phyloP scores from a whole-genome alignment of 495 filamentous ascomycete species.

The Xylaria grammica region DNA sequence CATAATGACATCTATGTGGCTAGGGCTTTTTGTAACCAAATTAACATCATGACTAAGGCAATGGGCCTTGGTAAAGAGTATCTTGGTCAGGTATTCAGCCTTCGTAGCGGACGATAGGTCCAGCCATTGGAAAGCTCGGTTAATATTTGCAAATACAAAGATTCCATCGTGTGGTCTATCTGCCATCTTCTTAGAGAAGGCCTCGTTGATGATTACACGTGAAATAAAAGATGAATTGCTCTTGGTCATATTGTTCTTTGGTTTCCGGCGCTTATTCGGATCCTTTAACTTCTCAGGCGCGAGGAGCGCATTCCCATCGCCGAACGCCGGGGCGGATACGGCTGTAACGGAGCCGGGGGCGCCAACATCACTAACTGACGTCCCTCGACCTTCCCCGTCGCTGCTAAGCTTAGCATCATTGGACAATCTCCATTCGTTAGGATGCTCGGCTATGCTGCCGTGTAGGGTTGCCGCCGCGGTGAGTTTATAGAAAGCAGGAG shows the following conservation, averaged over 20 bases:
- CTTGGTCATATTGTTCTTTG: slow-evolving; percentile 96
- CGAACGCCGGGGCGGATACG: slow-evolving; percentile 71
- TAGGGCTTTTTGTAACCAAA: slow-evolving; percentile 72
- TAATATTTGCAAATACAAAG: slow-evolving; percentile 93
- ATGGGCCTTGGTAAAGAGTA: slow-evolving; percentile 94
- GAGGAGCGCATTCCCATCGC: slow-evolving; percentile 83
- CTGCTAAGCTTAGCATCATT: slow-evolving; percentile 58
- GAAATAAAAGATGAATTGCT: slow-evolving; percentile 98
- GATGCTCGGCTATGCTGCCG: slow-evolving; percentile 64
- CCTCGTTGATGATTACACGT: slow-evolving; percentile 89
- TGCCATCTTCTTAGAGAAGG: slow-evolving; percentile 72
- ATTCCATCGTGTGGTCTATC: slow-evolving; percentile 80
- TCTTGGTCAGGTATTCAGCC: slow-evolving; percentile 89
- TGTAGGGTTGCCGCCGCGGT: slow-evolving; percentile 39
- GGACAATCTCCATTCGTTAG: slow-evolving; percentile 65
- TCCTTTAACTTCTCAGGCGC: slow-evolving; percentile 69
- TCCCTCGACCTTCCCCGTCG: slow-evolving; percentile 51
- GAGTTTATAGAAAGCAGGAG: slow-evolving; percentile 59
- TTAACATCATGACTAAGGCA: slow-evolving; percentile 96
- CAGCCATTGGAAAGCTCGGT: slow-evolving; percentile 82
- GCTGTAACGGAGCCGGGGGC: slow-evolving; percentile 36
- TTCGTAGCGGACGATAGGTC: slow-evolving; percentile 63
- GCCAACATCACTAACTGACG: slow-evolving; percentile 44
- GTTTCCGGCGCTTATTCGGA: slow-evolving; percentile 78
- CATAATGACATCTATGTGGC: slow-evolving; percentile 89